Evolutionary conservation across 2,329 filamentous ascomycete species (phyloP), one percentile per base, ranked within the genome.

Genomic region (Rutstroemia sp.): DNA sequence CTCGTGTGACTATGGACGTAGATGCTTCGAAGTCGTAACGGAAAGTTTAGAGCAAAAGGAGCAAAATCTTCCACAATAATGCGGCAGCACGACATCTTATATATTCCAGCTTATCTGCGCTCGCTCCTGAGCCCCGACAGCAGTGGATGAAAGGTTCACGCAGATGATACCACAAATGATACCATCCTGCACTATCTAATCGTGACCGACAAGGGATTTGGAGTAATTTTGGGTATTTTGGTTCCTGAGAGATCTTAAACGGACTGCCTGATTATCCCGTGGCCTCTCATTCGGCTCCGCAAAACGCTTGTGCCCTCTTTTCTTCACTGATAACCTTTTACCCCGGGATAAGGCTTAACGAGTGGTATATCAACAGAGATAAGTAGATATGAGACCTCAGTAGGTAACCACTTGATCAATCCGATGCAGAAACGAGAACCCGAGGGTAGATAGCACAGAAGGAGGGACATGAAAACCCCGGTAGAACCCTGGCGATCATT

Each of bases 131-230:
- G 27, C 8, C 27, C 27, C 27, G 8, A 41, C 38, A 41, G 38
- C 18, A 41, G 38, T 41, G 38, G 38, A 14, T 18, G 38, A 41
- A n/a, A 16, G 18, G 14, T n/a, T 41, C 5, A 41, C 38, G 18
- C 38, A 45, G 18, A 23, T 45, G n/a, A 45, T 45, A 21, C 34
- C 12, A 39, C 30, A 27, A 41, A 54, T 54, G 34, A 54, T 54
- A 54, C 52, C 21, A 54, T 54, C 52, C 21, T 55, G 52, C 46
- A 50, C 52, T 50, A 55, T 55, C 52, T 55, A 55, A 55, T 50
- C 52, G 38, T 25, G 52, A 44, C 30, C 8, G 25, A 55, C 52
- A 55, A 55, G 52, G 52, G 30, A 54, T 54, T 50, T 54, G 12
- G 27, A 18, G n/a, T 14, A n/a, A 41, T 39, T 41, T 19, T 41